Base-by-base conservation (phyloP, 1,284 basidiomycete genomes). In the Tetrapyrgos nigripes region DNA sequence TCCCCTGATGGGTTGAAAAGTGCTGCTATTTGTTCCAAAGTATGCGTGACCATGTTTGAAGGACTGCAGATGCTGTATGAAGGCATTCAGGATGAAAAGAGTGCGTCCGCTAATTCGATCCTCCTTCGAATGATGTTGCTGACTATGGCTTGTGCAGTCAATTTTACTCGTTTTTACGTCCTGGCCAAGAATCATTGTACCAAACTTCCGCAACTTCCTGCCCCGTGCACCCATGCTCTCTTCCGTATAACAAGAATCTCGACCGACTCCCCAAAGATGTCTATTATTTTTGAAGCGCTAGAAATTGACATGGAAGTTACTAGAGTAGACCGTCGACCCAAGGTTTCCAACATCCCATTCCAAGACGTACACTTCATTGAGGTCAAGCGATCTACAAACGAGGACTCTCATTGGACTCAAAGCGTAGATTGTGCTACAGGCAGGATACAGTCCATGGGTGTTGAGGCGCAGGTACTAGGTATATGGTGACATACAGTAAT, bases 1-100 rank as follows among this genome's bases (percentile, higher is more conserved):
- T 66, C 76, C 27, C 51, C 52, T 10, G 10, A 74, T 37, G 74
- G 79, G 10, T 64, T 72, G 10, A 76, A 80, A 61, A 82, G 79
- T 62, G 91, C 88, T 1, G 91, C 91, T 4, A 91, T 93, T 59
- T 89, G 88, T 66, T 91, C 91, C 5, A 80, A 78, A 37, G 73
- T 88, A 23, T 90, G 89, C 58, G 76, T 79, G 8, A 78, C 74
- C 10, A 65, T 88, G 45, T 89, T 89, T 62, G 72, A 79, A 2
- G 84, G 79, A 14, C 73, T 92, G 27, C 79, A 86, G 48, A 70
- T 90, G 4, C 70, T 91, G 29, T 71, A 70, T 29, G 79, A 84
- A 57, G 82, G 81, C 11, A 87, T 92, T 48, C 91, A 92, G 65
- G 83, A 89, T 61, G 77, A 80, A 63, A 69, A 78, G 54, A 73